Evolutionary conservation across 1,284 basidiomycete species (phyloP), one percentile per base, ranked within the genome.

Genomic region (Mycena sp.): DNA sequence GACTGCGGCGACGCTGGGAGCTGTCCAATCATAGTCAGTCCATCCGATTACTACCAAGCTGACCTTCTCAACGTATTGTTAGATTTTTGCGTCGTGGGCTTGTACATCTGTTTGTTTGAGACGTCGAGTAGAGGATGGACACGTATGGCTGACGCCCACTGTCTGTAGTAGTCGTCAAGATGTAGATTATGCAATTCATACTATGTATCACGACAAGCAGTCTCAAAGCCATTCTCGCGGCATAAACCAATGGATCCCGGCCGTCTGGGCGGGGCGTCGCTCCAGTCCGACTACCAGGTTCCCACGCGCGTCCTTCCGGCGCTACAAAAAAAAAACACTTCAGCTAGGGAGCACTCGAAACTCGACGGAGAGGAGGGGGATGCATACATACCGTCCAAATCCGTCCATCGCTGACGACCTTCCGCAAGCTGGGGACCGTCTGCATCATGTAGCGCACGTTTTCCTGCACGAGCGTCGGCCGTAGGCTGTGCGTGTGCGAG

Each of bases 341-440:
- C n/a, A n/a, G n/a, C n/a, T n/a, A n/a, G n/a, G n/a, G n/a, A n/a
- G n/a, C n/a, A n/a, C n/a, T n/a, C n/a, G n/a, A n/a, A n/a, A n/a
- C n/a, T n/a, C n/a, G n/a, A n/a, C n/a, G n/a, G n/a, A n/a, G n/a
- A n/a, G n/a, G n/a, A n/a, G n/a, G n/a, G n/a, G n/a, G n/a, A n/a
- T n/a, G n/a, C n/a, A n/a, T n/a, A n/a, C 32, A 35, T 35, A 89
- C 90, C 69, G 78, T 85, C 88, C 88, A 91, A 10, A 85, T 71
- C 38, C 87, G 78, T 43, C 80, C 81, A 62, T 83, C 84, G 28
- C 82, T 84, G 30, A 88, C 73, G 40, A 91, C 77, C 60, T 76
- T 83, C 51, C 73, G 72, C 58, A 89, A 72, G 30, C 66, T 78
- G 12, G 74, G 77, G 16, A 81, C 80, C 4, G 63, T 62, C 23